phyloP scores from a whole-genome alignment of 2,329 filamentous ascomycete species.

The Fusarium metavorans region DNA sequence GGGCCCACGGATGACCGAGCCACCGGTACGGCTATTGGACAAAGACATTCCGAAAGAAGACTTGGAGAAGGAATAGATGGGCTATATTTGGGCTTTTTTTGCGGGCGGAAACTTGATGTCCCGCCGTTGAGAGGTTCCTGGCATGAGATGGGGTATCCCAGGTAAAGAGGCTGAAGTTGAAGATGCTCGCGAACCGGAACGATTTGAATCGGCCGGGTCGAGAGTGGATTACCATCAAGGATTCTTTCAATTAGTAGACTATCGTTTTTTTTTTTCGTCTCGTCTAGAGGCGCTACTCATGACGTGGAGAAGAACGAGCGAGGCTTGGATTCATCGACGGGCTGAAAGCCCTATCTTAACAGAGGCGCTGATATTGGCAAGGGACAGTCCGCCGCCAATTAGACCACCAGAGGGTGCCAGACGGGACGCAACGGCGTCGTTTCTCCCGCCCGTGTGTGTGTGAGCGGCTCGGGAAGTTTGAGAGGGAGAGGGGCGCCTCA shows the following conservation, averaged over 20 bases:
- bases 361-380: slow-evolving; percentile 33
- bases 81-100: slow-evolving; percentile 27
- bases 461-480: not conserved
- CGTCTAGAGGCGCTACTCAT: slow-evolving; percentile 2
- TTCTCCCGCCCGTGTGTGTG: not conserved
- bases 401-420: not conserved
- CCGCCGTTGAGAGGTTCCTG: slow-evolving; percentile 24
- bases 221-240: not conserved
- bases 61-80: not conserved
- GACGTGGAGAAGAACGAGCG: slow-evolving; percentile 8
- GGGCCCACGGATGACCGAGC: slow-evolving; percentile 30
- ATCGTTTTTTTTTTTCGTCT: not conserved
- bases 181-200: slow-evolving; percentile 14
- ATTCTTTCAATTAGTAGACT: not conserved
- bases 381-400: slow-evolving; percentile 22
- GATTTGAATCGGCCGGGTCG: slow-evolving; percentile 16
- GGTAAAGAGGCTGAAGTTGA: not conserved
- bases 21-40: slow-evolving; percentile 32
- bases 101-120: slow-evolving; percentile 3
- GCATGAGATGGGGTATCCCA: slow-evolving; percentile 27
- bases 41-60: not conserved
- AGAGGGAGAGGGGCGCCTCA: not conserved
- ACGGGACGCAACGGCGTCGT: slow-evolving; percentile 7
- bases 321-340: slow-evolving; percentile 2
- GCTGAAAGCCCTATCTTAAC: slow-evolving; percentile 15